Evolutionary conservation across 2,329 filamentous ascomycete genomes (phyloP).

Genomic region (Pseudogymnoascus sp.): DNA sequence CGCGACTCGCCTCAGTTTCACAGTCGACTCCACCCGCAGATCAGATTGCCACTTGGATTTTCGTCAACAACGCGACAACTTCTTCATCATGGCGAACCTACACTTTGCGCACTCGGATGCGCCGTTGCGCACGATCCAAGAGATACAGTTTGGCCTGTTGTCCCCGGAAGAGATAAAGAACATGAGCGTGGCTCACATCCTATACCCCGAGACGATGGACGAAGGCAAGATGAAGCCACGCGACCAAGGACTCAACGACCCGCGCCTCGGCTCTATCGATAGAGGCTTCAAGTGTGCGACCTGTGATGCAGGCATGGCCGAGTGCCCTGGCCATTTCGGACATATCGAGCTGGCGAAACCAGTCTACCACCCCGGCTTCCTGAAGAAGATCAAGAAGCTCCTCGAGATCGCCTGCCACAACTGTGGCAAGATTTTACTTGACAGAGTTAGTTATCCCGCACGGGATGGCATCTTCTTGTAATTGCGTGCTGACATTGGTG

Average conservation of each 20-base stretch:
- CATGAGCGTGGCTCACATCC: slow-evolving; percentile 93
- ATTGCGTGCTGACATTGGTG: slow-evolving; percentile 50
- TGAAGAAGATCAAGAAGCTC: slow-evolving; percentile 99
- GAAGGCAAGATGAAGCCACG: slow-evolving; percentile 87
- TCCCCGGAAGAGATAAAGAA: slow-evolving; percentile 98
- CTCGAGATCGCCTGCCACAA: slow-evolving; percentile 98
- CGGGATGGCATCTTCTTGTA: slow-evolving; percentile 44
- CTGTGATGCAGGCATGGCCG: slow-evolving; percentile 88
- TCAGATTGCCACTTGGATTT: slow-evolving; percentile 6
- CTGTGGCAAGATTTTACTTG: slow-evolving; percentile 93
- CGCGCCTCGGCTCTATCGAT: slow-evolving; percentile 92
- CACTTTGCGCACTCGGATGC: slow-evolving; percentile 86
- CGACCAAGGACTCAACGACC: slow-evolving; percentile 88
- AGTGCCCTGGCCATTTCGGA: slow-evolving; percentile 96
- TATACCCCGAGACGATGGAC: slow-evolving; percentile 99
- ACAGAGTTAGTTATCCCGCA: slow-evolving; percentile 82
- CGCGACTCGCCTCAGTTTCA: not conserved
- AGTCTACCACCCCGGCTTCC: slow-evolving; percentile 90
- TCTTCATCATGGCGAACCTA: slow-evolving; percentile 75
- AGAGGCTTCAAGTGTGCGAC: slow-evolving; percentile 93
- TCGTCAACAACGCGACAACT: not conserved
- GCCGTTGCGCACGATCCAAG: slow-evolving; percentile 94
- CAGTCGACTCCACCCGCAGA: not conserved
- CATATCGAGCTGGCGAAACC: slow-evolving; percentile 97
- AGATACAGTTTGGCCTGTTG: slow-evolving; percentile 97